Conservation (phyloP, 345 rosid species). For the Fremontodendron californicum region DNA sequence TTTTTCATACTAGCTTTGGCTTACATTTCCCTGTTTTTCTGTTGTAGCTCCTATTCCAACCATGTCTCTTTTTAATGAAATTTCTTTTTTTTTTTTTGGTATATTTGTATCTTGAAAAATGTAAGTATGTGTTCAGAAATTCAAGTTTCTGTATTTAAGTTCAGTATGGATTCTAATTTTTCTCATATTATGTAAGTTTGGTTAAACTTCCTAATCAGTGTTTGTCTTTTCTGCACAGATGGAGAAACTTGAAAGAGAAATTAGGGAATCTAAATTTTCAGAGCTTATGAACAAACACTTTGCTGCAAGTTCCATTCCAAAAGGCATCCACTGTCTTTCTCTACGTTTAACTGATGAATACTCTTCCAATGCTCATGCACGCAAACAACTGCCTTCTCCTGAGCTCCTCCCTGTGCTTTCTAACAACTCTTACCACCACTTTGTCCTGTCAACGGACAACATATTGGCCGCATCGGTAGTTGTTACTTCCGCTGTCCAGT, state of each 20-base stretch:
- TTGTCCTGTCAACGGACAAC: slow-evolving; percentile 80
- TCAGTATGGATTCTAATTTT: not conserved
- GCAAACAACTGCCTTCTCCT: slow-evolving; percentile 91
- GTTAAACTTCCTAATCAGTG: not conserved
- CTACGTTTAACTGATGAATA: slow-evolving; percentile 93
- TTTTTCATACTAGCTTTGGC: not conserved
- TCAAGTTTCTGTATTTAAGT: not conserved
- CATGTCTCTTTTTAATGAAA: not conserved
- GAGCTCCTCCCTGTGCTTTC: slow-evolving; percentile 89
- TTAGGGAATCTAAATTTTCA: slow-evolving; percentile 81
- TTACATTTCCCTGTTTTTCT: not conserved
- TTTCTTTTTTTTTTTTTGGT: not conserved
- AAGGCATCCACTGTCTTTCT: slow-evolving; percentile 96
- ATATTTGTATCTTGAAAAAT: not conserved
- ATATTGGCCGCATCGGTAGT: slow-evolving; percentile 97
- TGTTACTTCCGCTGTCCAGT: slow-evolving; percentile 73
- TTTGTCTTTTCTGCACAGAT: slow-evolving; percentile 44
- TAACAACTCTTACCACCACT: slow-evolving; percentile 85
- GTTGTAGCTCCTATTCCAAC: not conserved
- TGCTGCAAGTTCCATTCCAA: slow-evolving; percentile 96
- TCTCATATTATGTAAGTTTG: not conserved
- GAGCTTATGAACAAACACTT: slow-evolving; percentile 98
- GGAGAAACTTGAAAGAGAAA: slow-evolving; percentile 82
- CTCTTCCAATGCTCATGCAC: slow-evolving; percentile 97
- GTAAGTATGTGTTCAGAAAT: not conserved